Base-by-base conservation (phyloP, 2,329 filamentous ascomycete species). In the Curvularia eragrostidis region DNA sequence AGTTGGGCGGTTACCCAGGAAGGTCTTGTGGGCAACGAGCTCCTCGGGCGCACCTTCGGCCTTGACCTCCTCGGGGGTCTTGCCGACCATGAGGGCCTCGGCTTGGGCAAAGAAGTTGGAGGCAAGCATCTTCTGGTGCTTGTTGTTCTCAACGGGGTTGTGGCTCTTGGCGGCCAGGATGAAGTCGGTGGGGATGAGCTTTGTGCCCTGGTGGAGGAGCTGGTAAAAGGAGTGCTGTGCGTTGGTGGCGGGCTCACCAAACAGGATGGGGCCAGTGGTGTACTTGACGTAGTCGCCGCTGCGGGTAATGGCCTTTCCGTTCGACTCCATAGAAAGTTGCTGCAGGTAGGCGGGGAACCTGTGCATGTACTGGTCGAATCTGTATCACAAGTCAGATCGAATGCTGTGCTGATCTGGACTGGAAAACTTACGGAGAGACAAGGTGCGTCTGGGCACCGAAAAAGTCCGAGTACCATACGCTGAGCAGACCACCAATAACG, bases 201-300 rank as follows among this genome's bases (percentile, higher is more conserved):
- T 98, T 71, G 95, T 99, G 73, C 95, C 95, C 81, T 99, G 95
- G 85, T 99, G 95, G 58, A 99, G 88, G 47, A 99, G 89, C 86
- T 99, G 95, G 89, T 96, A 99, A 89, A 99, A 99, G 61, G 95
- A 98, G 87, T 99, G 95, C 84, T 99, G 95, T 43, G 95, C 95
- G 77, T 99, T 99, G 78, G 95, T 99, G 80, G 93, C 96, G 52
- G 95, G 95, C 85, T 99, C 95, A 75, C 95, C 95, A 77, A 99
- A 99, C 63, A 99, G 84, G 76, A 99, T 94, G 53, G 95, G 87
- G 48, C 95, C 94, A 36, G 95, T 99, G 57, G 93, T 97, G 84
- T 99, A 99, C 83, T 97, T 97, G 75, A 96, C 93, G 60, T 96
- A 89, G 64, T 89, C 87, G 36, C 93, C 89, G 56, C 87, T 89